Conservation (phyloP, 768 basidiomycete species). For the Pleurotus ostreatus region DNA sequence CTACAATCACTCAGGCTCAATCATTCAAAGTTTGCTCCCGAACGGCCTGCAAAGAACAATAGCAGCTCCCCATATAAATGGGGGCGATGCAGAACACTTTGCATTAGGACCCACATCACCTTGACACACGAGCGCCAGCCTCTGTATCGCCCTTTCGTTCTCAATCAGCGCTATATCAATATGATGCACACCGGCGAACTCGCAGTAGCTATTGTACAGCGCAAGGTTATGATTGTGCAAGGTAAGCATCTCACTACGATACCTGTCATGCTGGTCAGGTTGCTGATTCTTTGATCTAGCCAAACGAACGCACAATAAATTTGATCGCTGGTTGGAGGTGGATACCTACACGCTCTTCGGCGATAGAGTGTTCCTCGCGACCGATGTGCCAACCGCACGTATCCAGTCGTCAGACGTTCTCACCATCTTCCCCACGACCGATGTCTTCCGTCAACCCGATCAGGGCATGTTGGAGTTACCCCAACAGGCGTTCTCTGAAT, state of each 20-base stretch:
- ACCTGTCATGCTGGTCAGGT: too few relatives aligned
- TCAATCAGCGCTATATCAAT: conserved; percentile 7
- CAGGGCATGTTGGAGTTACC: conserved; percentile 66
- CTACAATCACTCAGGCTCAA: background rate
- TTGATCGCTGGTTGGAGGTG: conserved; percentile 63
- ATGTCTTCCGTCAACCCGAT: conserved; percentile 22
- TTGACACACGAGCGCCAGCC: background rate
- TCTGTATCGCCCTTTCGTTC: too few relatives aligned
- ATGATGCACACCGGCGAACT: conserved; percentile 54
- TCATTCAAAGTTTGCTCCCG: background rate
- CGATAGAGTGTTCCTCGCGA: conserved; percentile 61
- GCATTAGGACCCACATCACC: background rate
- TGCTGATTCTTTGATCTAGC: conserved; percentile 30
- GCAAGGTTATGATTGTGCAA: conserved; percentile 66
- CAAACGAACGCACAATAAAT: conserved; percentile 47
- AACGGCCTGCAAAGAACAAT: conserved; percentile 2
- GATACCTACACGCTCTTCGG: conserved; percentile 62
- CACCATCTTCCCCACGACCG: conserved; percentile 46
- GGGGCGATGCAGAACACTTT: too few relatives aligned
- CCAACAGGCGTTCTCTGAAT: conserved; percentile 54
- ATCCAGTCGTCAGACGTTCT: conserved; percentile 59
- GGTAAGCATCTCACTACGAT: conserved; percentile 30
- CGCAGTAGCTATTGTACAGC: conserved; percentile 66
- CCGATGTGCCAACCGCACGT: conserved; percentile 56
- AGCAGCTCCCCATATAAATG: background rate